Evolutionary conservation across 2,329 filamentous ascomycete genomes (phyloP).

Genomic region (Pyricularia pennisetigena): DNA sequence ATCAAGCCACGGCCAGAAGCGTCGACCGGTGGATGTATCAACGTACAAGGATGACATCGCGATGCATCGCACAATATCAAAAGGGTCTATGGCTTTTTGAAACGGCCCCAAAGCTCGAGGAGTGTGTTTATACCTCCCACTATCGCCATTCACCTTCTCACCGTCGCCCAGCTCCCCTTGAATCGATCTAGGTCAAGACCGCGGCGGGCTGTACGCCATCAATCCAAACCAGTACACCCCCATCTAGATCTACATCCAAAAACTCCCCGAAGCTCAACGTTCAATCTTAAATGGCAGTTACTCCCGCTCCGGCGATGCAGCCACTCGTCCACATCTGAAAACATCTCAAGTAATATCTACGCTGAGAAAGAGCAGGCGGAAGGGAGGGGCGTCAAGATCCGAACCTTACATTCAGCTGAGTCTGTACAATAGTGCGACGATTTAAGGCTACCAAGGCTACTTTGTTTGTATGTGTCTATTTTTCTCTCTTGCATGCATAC

Average conservation of each 20-base stretch:
- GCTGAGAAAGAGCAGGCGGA: neutral
- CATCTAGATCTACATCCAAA: neutral
- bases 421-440: neutral
- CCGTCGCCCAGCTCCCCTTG: neutral
- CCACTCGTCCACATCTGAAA: neutral
- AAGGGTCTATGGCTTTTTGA: neutral
- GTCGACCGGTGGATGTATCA: neutral
- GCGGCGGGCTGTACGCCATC: neutral
- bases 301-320: neutral
- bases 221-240: neutral
- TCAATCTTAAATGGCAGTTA: neutral
- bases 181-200: neutral
- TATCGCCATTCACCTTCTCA: neutral
- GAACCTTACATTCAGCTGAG: neutral
- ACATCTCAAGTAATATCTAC: neutral
- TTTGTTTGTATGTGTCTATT: neutral
- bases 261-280: neutral
- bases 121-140: neutral
- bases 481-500: neutral
- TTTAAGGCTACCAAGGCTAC: neutral
- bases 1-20: neutral
- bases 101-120: neutral
- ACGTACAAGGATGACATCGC: neutral
- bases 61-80: neutral
- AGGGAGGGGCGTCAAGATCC: neutral